Conservation (phyloP, 2,329 filamentous ascomycete species). For the Cladophialophora immunda region DNA sequence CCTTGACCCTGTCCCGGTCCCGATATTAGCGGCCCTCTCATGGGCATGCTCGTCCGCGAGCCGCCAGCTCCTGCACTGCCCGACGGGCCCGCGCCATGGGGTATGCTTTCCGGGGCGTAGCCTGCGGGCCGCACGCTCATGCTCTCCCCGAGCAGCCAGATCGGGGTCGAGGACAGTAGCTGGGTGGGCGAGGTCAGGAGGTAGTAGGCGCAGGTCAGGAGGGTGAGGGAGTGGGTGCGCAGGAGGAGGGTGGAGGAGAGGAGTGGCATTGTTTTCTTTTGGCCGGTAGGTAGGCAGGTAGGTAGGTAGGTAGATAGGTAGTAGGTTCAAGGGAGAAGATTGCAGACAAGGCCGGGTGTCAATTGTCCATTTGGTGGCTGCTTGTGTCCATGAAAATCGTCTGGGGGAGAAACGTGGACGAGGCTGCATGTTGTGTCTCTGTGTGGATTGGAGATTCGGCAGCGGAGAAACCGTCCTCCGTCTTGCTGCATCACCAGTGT, state of each 20-base stretch:
- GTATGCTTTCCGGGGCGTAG: constrained; percentile 30
- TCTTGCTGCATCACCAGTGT: neutral
- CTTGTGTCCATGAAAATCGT: neutral
- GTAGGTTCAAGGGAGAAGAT: neutral
- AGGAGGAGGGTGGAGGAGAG: constrained; percentile 39
- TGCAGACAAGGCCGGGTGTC: neutral
- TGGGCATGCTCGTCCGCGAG: neutral
- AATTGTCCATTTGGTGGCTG: neutral
- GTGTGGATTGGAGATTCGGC: neutral
- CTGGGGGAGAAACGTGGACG: neutral
- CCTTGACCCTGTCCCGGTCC: neutral
- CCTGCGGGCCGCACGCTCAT: constrained; percentile 37
- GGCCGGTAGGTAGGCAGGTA: neutral
- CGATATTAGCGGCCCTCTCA: constrained; percentile 3
- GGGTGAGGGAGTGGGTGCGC: constrained; percentile 32
- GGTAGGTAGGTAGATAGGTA: neutral
- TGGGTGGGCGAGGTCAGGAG: constrained; percentile 34
- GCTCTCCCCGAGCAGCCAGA: constrained; percentile 39
- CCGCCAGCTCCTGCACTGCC: neutral
- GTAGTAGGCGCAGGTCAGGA: constrained; percentile 35
- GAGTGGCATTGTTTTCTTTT: constrained; percentile 34
- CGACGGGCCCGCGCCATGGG: neutral
- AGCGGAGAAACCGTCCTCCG: neutral
- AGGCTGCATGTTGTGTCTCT: neutral
- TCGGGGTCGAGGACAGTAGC: constrained; percentile 36